Percentiles rank a stretch among this genome's conserved stretches.
Evolutionary conservation across 495 filamentous ascomycete genomes (phyloP).

Genomic region (Trypethelium eluteriae): DNA sequence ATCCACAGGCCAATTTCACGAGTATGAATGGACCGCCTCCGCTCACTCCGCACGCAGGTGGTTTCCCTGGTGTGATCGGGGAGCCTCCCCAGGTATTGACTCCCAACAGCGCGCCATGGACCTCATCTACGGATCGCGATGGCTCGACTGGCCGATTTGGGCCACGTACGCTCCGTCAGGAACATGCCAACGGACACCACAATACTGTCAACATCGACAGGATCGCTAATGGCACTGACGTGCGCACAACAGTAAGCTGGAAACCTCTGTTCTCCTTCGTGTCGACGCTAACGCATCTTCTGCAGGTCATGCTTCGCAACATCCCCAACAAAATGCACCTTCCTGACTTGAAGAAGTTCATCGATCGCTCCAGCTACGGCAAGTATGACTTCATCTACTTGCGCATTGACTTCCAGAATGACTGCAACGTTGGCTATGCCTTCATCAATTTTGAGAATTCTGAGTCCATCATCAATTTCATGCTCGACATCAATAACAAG

Average conservation of each 20-base stretch:
- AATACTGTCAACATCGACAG: slow-evolving; percentile 16
- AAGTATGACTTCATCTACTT: slow-evolving; percentile 94
- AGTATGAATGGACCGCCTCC: neutral
- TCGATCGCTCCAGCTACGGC: slow-evolving; percentile 70
- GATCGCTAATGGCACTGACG: slow-evolving; percentile 22
- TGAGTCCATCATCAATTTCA: slow-evolving; percentile 35
- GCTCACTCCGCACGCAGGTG: neutral
- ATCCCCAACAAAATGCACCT: slow-evolving; percentile 83
- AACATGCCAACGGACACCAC: neutral
- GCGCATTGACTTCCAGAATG: slow-evolving; percentile 55
- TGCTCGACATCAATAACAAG: slow-evolving; percentile 26
- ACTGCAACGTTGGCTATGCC: slow-evolving; percentile 81
- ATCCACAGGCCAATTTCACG: neutral
- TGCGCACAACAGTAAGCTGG: slow-evolving; percentile 22
- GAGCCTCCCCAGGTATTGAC: neutral
- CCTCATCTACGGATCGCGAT: neutral
- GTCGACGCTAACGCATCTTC: neutral
- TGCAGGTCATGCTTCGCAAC: slow-evolving; percentile 88
- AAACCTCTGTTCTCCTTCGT: neutral
- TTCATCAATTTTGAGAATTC: slow-evolving; percentile 93
- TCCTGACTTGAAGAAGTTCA: slow-evolving; percentile 62
- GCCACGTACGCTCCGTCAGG: neutral
- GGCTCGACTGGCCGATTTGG: neutral
- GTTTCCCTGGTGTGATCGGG: neutral
- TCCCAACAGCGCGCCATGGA: neutral